Conservation (phyloP, 2,329 filamentous ascomycete species). For the Cercospora nicotianae region DNA sequence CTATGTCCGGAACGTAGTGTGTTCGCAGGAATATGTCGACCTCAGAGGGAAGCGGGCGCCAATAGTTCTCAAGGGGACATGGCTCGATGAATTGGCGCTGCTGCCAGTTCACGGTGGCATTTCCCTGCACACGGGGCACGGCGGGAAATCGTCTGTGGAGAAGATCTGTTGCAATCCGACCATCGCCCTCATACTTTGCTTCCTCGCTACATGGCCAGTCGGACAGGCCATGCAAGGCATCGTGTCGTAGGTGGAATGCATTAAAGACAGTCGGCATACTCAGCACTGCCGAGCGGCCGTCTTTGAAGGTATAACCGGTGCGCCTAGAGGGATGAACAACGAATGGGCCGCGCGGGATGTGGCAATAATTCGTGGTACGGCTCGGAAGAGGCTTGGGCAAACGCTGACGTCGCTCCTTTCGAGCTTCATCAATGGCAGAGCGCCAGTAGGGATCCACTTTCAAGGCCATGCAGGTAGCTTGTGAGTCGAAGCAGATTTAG, state of each 20-base stretch:
- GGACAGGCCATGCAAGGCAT: constrained; percentile 28
- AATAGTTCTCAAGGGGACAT: constrained; percentile 42
- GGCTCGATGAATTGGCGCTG: constrained; percentile 42
- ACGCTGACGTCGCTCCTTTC: background rate
- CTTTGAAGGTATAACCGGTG: background rate
- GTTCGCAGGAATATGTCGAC: constrained; percentile 24
- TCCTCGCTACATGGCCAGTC: constrained; percentile 46
- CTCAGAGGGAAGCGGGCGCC: constrained; percentile 19
- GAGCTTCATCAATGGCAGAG: background rate
- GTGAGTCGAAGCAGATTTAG: background rate
- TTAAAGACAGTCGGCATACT: constrained; percentile 42
- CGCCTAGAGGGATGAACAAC: constrained; percentile 19
- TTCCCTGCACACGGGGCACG: constrained; percentile 46
- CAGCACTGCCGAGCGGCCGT: constrained; percentile 37
- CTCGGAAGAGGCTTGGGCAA: background rate
- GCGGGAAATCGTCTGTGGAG: constrained; percentile 46
- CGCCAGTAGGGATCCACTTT: background rate
- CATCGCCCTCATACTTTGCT: constrained; percentile 51
- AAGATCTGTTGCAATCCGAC: constrained; percentile 47
- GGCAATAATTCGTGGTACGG: background rate
- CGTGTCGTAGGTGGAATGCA: background rate
- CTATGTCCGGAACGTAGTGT: constrained; percentile 23
- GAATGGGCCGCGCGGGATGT: background rate
- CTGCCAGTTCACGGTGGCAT: constrained; percentile 45
- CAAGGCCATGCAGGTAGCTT: background rate